phyloP scores from a whole-genome alignment of 352 stramenopile species.

The Globisporangium megalacanthum region DNA sequence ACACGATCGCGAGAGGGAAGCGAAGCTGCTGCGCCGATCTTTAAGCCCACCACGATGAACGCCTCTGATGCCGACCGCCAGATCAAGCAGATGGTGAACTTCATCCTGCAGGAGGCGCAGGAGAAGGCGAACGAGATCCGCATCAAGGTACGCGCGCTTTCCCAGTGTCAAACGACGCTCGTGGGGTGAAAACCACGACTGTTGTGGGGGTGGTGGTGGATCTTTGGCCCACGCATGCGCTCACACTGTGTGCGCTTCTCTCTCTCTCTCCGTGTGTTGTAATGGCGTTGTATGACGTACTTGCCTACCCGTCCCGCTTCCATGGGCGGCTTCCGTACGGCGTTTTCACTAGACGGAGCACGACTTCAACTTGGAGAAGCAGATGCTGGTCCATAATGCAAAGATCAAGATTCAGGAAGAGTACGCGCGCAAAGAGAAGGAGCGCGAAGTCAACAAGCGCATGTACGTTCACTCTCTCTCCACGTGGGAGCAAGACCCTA shows the following conservation, averaged over 20 bases:
- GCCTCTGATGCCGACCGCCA: slow-evolving; percentile 78
- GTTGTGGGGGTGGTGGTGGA: neutral
- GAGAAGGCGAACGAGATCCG: slow-evolving; percentile 99
- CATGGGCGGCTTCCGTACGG: neutral
- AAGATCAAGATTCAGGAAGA: slow-evolving; percentile 98
- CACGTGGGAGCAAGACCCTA: neutral
- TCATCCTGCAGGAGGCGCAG: slow-evolving; percentile 99
- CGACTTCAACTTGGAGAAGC: slow-evolving; percentile 99
- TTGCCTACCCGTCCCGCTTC: neutral
- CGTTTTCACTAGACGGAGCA: slow-evolving; percentile 90
- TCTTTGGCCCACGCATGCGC: neutral
- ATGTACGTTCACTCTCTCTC: slow-evolving; percentile 36
- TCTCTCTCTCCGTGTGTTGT: neutral
- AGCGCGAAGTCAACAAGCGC: slow-evolving; percentile 93
- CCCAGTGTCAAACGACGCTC: neutral
- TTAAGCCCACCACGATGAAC: slow-evolving; percentile 61
- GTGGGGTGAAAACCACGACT: too few species aligned
- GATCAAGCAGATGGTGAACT: slow-evolving; percentile 98
- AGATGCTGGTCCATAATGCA: slow-evolving; percentile 97
- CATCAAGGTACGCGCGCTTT: slow-evolving; percentile 81
- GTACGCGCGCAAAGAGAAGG: slow-evolving; percentile 97
- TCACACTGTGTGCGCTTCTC: neutral
- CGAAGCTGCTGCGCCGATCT: slow-evolving; percentile 13
- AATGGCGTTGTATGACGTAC: neutral
- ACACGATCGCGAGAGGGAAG: slow-evolving; percentile 10